Evolutionary conservation across 108 stramenopile genomes (phyloP), one percentile per base, ranked within the genome.

Genomic region (Nitzschia palea): DNA sequence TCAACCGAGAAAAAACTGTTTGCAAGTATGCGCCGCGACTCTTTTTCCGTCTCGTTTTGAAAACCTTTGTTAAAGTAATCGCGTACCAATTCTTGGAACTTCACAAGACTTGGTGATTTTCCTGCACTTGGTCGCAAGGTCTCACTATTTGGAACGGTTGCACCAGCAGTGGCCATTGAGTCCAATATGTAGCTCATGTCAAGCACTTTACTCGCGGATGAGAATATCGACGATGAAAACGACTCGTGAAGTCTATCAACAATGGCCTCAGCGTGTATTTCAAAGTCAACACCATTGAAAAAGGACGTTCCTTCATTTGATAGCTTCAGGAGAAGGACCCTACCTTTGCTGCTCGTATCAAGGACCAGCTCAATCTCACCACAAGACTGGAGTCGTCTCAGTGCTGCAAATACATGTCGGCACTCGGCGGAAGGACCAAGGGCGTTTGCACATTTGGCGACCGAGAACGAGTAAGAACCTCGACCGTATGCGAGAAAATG

Each of bases 391-490:
- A 95, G 62, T 9, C 89, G 69, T 23, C 94, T 80, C 23, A 95
- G 70, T 0, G 88, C 85, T n/a, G 94, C 94, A 77, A 78, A 93
- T 5, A 93, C 86, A 78, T 95, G 89, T 4, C 94, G 76, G 48
- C 91, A 88, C 65, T 93, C 89, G 0, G 84, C 79, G 9, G 62
- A 57, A 0, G 84, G 78, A 17, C 91, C 94, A 67, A 93, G 71
- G 25, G 29, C 60, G 40, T 83, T 81, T 28, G 86, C 84, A 59
- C 88, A 87, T 10, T 78, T 56, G 12, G 81, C 63, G 1, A 94
- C 76, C 5, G 93, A 94, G 58, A 95, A 90, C 23, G 62, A 51
- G 70, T 84, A 91, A 8, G 84, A 78, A 1, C 91, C 90, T 55
- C 74, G 69, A 44, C 85, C 84, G 66, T 91, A 91, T 18, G 87